Base-by-base conservation (phyloP, 352 stramenopile species). In the Pythium coloratum region DNA sequence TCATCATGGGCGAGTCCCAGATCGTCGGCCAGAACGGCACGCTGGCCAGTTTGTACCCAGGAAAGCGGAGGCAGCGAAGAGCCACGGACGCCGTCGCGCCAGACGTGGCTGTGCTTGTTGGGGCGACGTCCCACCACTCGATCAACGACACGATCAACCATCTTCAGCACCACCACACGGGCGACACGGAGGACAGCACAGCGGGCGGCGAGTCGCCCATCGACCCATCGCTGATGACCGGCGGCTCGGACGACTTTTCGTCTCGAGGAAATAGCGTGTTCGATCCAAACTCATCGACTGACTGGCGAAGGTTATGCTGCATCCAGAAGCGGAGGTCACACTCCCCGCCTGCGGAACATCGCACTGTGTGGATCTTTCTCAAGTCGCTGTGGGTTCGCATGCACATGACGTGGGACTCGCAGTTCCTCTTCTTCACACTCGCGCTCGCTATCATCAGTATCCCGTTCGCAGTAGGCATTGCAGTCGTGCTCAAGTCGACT, bases 381-480 rank as follows among this genome's bases (percentile, higher is more conserved):
- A 54, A 67, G 32, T 78, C 79, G 46, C 67, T 91, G 6, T 91
- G 77, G 76, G 73, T 34, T 51, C 82, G 85, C 9, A 71, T 91
- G 55, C 64, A 81, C 47, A 74, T 76, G n/a, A 89, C 86, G 59
- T 94, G 85, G 85, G 80, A 94, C 57, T 90, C 83, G n/a, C 76
- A 84, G 34, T 84, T 81, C n/a, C 55, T 92, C 1, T 80, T 84
- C 36, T 67, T 76, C 14, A 87, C 80, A 13, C 74, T 94, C 24
- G 47, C 79, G 2, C 54, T 91, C 51, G 78, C 79, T 6, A 56
- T 91, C 16, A 55, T 85, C 6, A 80, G 75, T 55, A 78, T 94
- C 10, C 71, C 70, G 0, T 24, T 90, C 20, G 78, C 78, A 0
- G 71, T 86, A 3, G 34, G 42, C 0, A 38, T 88, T 14, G 80